Percentiles rank a stretch among this genome's conserved stretches.
These are phyloP conservation scores for Chlorella sorokiniana DNA, from an alignment of 139 green algal genomes.

Conservation along the genomic window DNA sequence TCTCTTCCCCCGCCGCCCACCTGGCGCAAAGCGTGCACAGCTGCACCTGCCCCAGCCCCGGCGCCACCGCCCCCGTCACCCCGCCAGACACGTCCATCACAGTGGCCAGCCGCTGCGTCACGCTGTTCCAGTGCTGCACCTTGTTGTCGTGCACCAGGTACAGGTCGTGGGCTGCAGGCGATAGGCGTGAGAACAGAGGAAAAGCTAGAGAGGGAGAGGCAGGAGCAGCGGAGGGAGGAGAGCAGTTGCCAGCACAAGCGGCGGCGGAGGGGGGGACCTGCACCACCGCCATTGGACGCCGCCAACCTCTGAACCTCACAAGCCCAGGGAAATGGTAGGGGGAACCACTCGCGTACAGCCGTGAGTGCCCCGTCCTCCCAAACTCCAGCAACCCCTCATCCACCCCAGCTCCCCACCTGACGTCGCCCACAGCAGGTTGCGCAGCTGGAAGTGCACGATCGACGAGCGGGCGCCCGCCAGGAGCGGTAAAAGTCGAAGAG, in stretches of 20 bases:
- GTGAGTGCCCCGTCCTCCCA: too few relatives aligned
- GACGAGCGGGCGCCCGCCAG: neutral
- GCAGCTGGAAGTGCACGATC: constrained; percentile 96
- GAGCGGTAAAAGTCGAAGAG: constrained; percentile 21
- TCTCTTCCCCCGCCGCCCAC: neutral
- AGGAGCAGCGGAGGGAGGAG: neutral
- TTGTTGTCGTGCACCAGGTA: constrained; percentile 78
- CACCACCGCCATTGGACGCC: too few relatives aligned
- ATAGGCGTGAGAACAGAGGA: neutral
- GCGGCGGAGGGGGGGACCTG: too few relatives aligned
- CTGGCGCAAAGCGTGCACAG: constrained; percentile 81
- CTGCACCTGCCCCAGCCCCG: constrained; percentile 56
- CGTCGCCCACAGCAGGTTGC: constrained; percentile 89
- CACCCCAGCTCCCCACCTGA: constrained; percentile 15
- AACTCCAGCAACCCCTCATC: neutral
- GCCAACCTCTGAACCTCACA: too few relatives aligned
- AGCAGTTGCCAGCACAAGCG: too few relatives aligned
- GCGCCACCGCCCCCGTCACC: neutral
- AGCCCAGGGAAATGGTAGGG: too few relatives aligned
- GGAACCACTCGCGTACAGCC: too few relatives aligned
- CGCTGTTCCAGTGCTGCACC: constrained; percentile 77
- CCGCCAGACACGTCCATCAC: constrained; percentile 33
- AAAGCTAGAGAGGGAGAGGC: neutral
- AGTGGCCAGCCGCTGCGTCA: constrained; percentile 26
- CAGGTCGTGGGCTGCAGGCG: constrained; percentile 72